Evolutionary conservation across 176 grass and related monocot genomes (phyloP).

Genomic region (Eragrostis nindensis): DNA sequence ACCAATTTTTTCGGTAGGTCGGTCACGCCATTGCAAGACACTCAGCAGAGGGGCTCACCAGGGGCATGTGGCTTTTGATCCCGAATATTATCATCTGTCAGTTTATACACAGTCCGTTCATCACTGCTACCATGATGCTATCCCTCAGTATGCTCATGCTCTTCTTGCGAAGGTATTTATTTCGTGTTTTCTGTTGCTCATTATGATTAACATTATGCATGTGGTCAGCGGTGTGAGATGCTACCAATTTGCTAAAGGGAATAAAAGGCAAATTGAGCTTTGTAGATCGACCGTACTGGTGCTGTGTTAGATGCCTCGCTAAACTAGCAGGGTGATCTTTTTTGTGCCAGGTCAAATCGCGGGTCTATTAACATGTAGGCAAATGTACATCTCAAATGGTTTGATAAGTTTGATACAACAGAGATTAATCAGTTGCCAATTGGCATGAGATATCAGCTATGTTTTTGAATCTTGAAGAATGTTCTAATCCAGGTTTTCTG

Average conservation of each 20-base stretch:
- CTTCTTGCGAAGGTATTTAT: conserved; percentile 78
- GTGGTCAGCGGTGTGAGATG: not conserved
- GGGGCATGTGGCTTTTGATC: no score
- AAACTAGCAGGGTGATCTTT: not conserved
- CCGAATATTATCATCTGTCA: no score
- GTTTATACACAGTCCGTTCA: no score
- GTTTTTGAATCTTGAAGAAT: not conserved
- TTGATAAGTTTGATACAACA: not conserved
- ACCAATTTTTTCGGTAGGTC: no score
- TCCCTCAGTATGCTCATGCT: conserved; percentile 42
- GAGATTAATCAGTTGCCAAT: not conserved
- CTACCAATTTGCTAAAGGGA: not conserved
- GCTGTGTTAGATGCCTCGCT: no score
- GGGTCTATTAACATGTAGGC: not conserved
- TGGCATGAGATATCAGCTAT: not conserved
- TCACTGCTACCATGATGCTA: no score
- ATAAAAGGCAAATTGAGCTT: not conserved
- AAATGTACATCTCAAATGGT: not conserved
- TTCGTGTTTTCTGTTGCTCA: not conserved
- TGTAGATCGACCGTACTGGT: not conserved
- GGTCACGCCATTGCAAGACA: no score
- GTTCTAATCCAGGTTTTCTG: not conserved
- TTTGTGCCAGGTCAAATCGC: no score
- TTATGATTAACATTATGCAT: conserved; percentile 12
- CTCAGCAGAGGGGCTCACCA: no score